Percentiles rank a stretch among this genome's conserved stretches.
Evolutionary conservation across 177 flowering plant genomes (phyloP).

Genomic region (Vitis hybrid): DNA sequence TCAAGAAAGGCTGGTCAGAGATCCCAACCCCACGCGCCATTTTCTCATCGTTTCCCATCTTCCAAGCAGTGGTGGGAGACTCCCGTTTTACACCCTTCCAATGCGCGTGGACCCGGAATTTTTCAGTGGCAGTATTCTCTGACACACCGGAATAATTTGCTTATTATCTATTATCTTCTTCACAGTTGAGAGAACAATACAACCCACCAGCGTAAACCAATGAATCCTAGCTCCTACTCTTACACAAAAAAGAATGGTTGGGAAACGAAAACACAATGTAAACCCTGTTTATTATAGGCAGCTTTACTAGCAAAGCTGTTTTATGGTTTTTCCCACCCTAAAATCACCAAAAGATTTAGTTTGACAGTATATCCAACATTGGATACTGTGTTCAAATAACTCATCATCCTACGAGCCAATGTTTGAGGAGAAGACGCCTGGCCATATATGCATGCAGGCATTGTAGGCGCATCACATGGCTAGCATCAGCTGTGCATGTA

Average conservation of each 20-base stretch:
- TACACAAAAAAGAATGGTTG: neutral
- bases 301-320: constrained; percentile 17
- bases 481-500: too few species aligned
- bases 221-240: neutral
- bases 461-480: too few species aligned
- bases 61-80: too few species aligned
- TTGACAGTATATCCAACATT: constrained; percentile 10
- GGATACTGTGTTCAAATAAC: constrained; percentile 9
- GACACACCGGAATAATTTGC: constrained; percentile 10
- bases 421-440: neutral
- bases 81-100: too few species aligned
- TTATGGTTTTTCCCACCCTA: constrained; percentile 10
- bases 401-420: constrained; percentile 1
- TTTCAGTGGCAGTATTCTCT: neutral
- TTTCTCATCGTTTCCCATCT: too few species aligned
- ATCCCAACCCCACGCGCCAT: too few species aligned
- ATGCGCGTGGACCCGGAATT: too few species aligned
- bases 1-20: neutral
- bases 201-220: neutral
- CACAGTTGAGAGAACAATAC: neutral
- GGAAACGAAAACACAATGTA: too few species aligned
- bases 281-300: neutral
- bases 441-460: too few species aligned
- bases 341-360: constrained; percentile 12
- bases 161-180: neutral